Percentiles rank a stretch among this genome's conserved stretches.
phyloP scores from a whole-genome alignment of 331 rosid species.

The Pyracantha coccinea region DNA sequence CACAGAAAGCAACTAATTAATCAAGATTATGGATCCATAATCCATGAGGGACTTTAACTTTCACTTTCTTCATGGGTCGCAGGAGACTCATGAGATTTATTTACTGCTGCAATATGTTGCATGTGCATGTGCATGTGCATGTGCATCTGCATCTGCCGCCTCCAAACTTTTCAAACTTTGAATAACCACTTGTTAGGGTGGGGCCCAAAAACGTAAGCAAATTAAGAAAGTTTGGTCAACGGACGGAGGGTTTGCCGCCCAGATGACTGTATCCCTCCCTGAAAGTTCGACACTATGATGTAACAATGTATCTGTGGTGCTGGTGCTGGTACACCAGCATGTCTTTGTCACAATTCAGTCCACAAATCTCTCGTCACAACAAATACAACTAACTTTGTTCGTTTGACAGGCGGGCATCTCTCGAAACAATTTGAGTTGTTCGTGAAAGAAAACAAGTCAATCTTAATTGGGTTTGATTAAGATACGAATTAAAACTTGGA shows the following conservation, averaged over 20 bases:
- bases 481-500: too few relatives aligned
- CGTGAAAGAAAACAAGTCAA: too few relatives aligned
- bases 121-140: neutral
- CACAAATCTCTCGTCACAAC: too few relatives aligned
- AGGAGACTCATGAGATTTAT: neutral
- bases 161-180: neutral
- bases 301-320: neutral
- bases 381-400: too few relatives aligned
- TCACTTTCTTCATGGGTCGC: too few relatives aligned
- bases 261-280: neutral
- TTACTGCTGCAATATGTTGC: neutral
- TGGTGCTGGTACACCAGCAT: neutral
- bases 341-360: neutral
- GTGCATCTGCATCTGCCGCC: neutral
- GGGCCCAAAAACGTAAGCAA: neutral
- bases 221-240: neutral
- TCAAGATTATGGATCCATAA: too few relatives aligned
- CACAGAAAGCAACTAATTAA: neutral
- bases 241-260: constrained; percentile 15
- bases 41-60: too few relatives aligned
- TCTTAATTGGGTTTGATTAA: too few relatives aligned
- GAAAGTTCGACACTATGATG: neutral
- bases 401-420: too few relatives aligned
- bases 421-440: too few relatives aligned
- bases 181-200: neutral